Percentiles rank a stretch among this genome's conserved stretches.
Conservation (phyloP, 1,139 yeast genomes). For the Hyphopichia khmerensis region DNA sequence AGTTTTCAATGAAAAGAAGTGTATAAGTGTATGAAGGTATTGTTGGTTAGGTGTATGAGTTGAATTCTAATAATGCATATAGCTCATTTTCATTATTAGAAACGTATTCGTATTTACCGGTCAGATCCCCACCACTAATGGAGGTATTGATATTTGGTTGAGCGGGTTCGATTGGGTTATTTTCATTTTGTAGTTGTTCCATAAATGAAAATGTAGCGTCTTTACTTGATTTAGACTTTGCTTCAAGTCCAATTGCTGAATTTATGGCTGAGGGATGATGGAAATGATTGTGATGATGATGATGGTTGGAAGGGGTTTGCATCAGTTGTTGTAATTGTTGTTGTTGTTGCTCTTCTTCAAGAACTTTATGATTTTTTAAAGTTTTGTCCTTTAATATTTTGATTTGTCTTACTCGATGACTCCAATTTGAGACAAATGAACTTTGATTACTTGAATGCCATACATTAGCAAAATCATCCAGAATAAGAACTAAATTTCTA, state of each 20-base stretch:
- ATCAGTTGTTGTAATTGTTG: conserved; percentile 2
- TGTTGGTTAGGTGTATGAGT: conserved; percentile 34
- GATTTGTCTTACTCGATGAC: conserved; percentile 61
- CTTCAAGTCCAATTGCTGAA: background rate
- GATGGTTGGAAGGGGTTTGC: conserved; percentile 3
- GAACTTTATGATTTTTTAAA: conserved; percentile 6
- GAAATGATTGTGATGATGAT: background rate
- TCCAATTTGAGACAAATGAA: conserved; percentile 62
- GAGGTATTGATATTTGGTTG: conserved; percentile 7
- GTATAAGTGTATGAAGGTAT: background rate
- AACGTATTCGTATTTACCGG: conserved; percentile 19
- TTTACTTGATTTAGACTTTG: conserved; percentile 8
- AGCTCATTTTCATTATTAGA: conserved; percentile 22
- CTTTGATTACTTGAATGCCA: conserved; percentile 60
- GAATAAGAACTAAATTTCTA: conserved; percentile 63
- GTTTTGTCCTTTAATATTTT: conserved; percentile 9
- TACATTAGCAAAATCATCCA: conserved; percentile 70
- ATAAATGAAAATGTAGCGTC: conserved; percentile 29
- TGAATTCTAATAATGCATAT: conserved; percentile 43
- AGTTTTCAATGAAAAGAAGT: no score
- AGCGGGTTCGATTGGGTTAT: background rate
- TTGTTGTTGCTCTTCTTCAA: conserved; percentile 21
- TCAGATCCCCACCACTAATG: conserved; percentile 4
- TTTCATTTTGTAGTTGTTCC: conserved; percentile 23
- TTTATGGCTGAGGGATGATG: background rate